Percentiles rank a stretch among this genome's conserved stretches.
phyloP scores from a whole-genome alignment of 108 stramenopile genomes.

The Skeletonema grethae region DNA sequence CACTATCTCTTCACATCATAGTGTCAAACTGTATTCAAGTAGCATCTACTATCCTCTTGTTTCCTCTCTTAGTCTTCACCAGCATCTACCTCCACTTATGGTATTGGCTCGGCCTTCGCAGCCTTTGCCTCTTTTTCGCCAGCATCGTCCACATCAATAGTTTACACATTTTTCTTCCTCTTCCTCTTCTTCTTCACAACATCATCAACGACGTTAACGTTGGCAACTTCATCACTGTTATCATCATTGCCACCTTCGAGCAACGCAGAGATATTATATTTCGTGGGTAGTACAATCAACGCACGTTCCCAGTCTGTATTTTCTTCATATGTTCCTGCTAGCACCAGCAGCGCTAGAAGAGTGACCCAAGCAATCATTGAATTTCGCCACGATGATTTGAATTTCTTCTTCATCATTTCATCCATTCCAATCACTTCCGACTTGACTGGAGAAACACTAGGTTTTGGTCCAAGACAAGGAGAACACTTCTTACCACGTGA shows the following conservation, averaged over 20 bases:
- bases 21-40: background rate
- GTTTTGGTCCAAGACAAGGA: constrained; percentile 19
- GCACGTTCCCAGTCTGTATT: constrained; percentile 35
- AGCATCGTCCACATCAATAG: background rate
- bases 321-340: constrained; percentile 32
- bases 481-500: constrained; percentile 25
- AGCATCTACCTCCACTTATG: background rate
- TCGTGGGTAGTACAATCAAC: constrained; percentile 12
- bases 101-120: background rate
- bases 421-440: constrained; percentile 28
- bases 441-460: constrained; percentile 6
- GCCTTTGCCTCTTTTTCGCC: background rate
- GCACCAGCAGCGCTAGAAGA: constrained; percentile 27
- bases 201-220: background rate
- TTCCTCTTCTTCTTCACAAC: background rate
- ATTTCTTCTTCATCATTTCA: constrained; percentile 39
- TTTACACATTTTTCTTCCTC: background rate
- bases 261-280: constrained; percentile 40
- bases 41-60: too few relatives aligned
- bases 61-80: background rate
- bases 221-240: constrained; percentile 17
- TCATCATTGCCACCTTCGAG: constrained; percentile 24
- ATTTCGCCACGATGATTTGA: constrained; percentile 25
- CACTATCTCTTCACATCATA: background rate
- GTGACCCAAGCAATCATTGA: constrained; percentile 27